A percentile compares a stretch with the other conserved stretches of the same genome.
Evolutionary conservation across 2,329 filamentous ascomycete species (phyloP).

Genomic region (Microdochium paspali): DNA sequence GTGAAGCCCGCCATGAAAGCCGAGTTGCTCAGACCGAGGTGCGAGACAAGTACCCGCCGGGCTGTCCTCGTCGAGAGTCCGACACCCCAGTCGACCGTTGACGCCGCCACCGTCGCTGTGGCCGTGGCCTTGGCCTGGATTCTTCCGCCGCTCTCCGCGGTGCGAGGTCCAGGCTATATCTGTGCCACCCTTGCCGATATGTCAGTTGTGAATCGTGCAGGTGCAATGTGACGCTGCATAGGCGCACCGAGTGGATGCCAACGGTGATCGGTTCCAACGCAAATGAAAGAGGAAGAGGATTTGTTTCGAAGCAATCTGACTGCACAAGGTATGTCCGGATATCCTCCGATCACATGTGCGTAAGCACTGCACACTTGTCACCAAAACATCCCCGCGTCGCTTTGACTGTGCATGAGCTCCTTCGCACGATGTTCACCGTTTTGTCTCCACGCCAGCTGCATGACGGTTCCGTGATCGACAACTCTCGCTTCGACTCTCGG

Average conservation of each 20-base stretch:
- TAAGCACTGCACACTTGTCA: not conserved
- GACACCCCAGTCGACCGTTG: too few species aligned
- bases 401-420: too few species aligned
- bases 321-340: not conserved
- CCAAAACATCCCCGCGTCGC: too few species aligned
- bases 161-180: not conserved
- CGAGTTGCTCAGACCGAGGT: too few species aligned
- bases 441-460: too few species aligned
- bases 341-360: not conserved
- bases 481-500: too few species aligned
- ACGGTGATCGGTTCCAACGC: not conserved
- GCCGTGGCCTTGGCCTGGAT: not conserved
- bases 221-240: not conserved
- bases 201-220: not conserved
- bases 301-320: not conserved
- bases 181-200: not conserved
- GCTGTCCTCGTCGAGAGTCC: too few species aligned
- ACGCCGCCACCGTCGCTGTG: not conserved
- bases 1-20: too few species aligned
- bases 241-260: not conserved
- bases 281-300: not conserved
- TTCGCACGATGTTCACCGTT: too few species aligned
- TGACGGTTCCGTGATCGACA: too few species aligned
- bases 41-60: too few species aligned
- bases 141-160: not conserved